phyloP scores from a whole-genome alignment of 495 filamentous ascomycete genomes.

The Halenospora varia region DNA sequence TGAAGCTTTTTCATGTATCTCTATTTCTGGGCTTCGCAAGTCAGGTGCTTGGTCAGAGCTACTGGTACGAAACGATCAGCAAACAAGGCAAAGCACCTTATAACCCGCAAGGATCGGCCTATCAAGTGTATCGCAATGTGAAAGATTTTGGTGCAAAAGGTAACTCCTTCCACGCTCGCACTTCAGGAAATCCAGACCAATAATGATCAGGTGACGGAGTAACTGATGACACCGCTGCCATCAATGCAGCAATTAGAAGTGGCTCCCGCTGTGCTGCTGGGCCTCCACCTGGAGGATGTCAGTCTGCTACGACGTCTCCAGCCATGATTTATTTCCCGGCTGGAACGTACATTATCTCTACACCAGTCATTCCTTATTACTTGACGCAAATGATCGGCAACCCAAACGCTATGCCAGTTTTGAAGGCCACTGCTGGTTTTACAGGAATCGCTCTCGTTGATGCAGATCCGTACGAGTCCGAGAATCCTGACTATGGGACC shows the following conservation, averaged over 20 bases:
- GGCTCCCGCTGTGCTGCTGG: conserved; percentile 47
- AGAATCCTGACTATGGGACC: conserved; percentile 44
- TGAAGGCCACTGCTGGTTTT: conserved; percentile 64
- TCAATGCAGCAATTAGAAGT: conserved; percentile 60
- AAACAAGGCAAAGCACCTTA: conserved; percentile 29
- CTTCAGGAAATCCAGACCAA: conserved; percentile 40
- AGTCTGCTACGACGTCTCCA: conserved; percentile 35
- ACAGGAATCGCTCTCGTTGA: conserved; percentile 63
- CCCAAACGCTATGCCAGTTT: conserved; percentile 54
- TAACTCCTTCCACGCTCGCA: neutral
- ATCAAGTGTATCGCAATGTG: conserved; percentile 23
- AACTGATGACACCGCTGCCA: conserved; percentile 63
- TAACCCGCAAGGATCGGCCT: conserved; percentile 16
- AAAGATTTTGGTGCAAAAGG: conserved; percentile 20
- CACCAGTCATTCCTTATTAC: conserved; percentile 56
- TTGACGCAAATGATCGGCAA: conserved; percentile 68
- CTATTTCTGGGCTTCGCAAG: neutral
- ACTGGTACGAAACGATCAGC: conserved; percentile 24
- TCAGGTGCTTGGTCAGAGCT: neutral
- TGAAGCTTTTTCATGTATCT: neutral
- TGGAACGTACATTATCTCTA: conserved; percentile 58
- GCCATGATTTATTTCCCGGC: conserved; percentile 25
- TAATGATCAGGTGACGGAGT: conserved; percentile 68
- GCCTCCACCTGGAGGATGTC: conserved; percentile 33
- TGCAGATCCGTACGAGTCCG: conserved; percentile 60